Percentiles rank a stretch among this genome's conserved stretches.
phyloP scores from a whole-genome alignment of 2,329 filamentous ascomycete genomes.

The Hymenoscyphus infarciens region DNA sequence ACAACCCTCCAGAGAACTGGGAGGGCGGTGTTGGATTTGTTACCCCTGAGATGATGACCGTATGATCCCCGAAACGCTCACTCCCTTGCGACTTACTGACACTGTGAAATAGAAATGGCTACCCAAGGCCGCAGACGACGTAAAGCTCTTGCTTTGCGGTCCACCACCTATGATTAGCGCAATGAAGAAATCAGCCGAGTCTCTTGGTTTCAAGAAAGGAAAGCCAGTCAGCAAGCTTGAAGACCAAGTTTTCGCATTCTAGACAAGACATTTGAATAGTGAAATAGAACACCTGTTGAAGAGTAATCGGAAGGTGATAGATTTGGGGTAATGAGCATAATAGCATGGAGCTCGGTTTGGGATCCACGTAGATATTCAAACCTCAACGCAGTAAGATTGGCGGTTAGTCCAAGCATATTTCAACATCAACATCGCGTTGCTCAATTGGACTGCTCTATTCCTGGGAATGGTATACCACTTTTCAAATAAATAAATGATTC shows the following conservation, averaged over 20 bases:
- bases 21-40: slow-evolving; percentile 91
- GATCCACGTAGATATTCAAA: background rate
- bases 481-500: too few relatives aligned
- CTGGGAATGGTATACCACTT: too few relatives aligned
- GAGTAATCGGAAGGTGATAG: background rate
- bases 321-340: background rate
- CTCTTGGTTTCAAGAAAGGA: slow-evolving; percentile 87
- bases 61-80: slow-evolving; percentile 39
- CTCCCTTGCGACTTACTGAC: slow-evolving; percentile 26
- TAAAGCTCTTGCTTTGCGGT: slow-evolving; percentile 93
- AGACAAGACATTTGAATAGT: slow-evolving; percentile 32
- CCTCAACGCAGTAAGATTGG: too few relatives aligned
- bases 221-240: slow-evolving; percentile 94
- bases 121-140: slow-evolving; percentile 76
- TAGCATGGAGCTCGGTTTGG: background rate
- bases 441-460: too few relatives aligned
- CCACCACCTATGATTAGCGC: slow-evolving; percentile 95
- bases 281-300: background rate
- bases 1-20: slow-evolving; percentile 93
- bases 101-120: slow-evolving; percentile 60
- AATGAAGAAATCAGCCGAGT: slow-evolving; percentile 93
- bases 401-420: too few relatives aligned
- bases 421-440: too few relatives aligned
- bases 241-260: slow-evolving; percentile 97
- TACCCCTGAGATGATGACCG: slow-evolving; percentile 91